A percentile compares a stretch with the other conserved stretches of the same genome.
These are phyloP conservation scores for Kregervanrija fluxuum DNA, from an alignment of 805 yeast genomes.

Conservation along the genomic window DNA sequence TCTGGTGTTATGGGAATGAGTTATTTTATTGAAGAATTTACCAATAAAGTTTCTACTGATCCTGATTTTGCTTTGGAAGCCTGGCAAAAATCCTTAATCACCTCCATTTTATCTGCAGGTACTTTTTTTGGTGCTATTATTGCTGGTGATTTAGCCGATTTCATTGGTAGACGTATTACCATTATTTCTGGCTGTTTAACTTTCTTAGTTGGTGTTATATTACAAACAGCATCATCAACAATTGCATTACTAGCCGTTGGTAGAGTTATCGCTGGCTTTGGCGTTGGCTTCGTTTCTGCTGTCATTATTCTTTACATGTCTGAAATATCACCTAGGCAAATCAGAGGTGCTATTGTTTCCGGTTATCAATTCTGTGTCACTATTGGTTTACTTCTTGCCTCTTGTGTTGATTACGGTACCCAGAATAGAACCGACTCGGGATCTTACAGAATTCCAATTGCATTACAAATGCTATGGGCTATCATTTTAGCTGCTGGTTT, in stretches of 20 bases:
- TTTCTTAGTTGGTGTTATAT: conserved; percentile 40
- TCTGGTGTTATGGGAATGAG: conserved; percentile 62
- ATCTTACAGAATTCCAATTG: conserved; percentile 70
- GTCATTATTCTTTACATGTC: conserved; percentile 74
- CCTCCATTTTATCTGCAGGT: conserved; percentile 70
- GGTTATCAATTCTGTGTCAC: conserved; percentile 62
- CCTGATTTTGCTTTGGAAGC: conserved; percentile 19
- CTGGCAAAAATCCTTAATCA: conserved; percentile 39
- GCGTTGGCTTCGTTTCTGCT: conserved; percentile 74
- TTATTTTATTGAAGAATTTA: conserved; percentile 30
- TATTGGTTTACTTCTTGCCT: conserved; percentile 64
- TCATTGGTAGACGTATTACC: conserved; percentile 42
- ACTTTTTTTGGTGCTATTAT: conserved; percentile 61
- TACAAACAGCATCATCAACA: conserved; percentile 41
- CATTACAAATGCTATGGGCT: conserved; percentile 68
- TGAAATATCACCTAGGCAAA: conserved; percentile 70
- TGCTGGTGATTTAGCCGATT: conserved; percentile 47
- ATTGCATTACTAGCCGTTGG: conserved; percentile 55
- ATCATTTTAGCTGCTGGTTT: conserved; percentile 53
- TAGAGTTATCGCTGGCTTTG: conserved; percentile 64
- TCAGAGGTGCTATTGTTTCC: conserved; percentile 72
- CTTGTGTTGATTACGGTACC: conserved; percentile 65
- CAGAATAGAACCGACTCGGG: conserved; percentile 44
- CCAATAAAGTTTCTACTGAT: conserved; percentile 26
- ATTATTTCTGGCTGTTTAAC: conserved; percentile 36